Evolutionary conservation across 2,329 filamentous ascomycete genomes (phyloP), one percentile per base, ranked within the genome.

Genomic region (Chaetomium sp.): DNA sequence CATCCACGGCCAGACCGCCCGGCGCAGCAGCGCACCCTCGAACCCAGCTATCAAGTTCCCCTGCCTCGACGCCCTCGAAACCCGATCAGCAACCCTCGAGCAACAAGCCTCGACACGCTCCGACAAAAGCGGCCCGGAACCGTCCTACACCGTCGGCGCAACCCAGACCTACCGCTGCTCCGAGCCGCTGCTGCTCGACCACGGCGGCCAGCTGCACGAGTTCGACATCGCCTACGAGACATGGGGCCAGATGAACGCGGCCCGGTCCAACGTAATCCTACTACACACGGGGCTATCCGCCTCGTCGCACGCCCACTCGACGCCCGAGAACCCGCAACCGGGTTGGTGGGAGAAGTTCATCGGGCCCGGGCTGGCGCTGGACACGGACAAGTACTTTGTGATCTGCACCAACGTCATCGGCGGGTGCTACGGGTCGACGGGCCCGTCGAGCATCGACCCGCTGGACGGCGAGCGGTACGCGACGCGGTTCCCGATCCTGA

Each of bases 301-400:
- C n/a, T 97, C 93, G 7, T 98, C 93, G 64, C 95, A 99, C 78
- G 95, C 95, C 1, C 93, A 93, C 74, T 97, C 93, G 64, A 98
- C 94, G n/a, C 83, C 86, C 60, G 81, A 83, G 10, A 99, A 99
- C 76, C 85, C 91, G 0, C 90, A 93, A 75, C 90, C 93, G 0
- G 95, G 95, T 3, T 99, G 95, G 95, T 99, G 95, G 95, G 95
- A 99, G 78, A 94, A 90, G 77, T 99, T 99, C 76, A 98, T 99
- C 73, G 95, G 95, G 0, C 90, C 93, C 0, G 92, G 91, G 0
- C 84, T 85, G 23, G 90, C 92, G 12, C 79, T 99, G 10, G 92
- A 99, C 76, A 99, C 95, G 1, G 81, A 94, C 77, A 94, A 92
- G 75, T 96, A 96, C 81, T 92, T 93, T 74, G 81, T 99, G 66